Evolutionary conservation across 2,329 filamentous ascomycete genomes (phyloP), one percentile per base, ranked within the genome.

Genomic region (Ceratocystis cacaofunesta): DNA sequence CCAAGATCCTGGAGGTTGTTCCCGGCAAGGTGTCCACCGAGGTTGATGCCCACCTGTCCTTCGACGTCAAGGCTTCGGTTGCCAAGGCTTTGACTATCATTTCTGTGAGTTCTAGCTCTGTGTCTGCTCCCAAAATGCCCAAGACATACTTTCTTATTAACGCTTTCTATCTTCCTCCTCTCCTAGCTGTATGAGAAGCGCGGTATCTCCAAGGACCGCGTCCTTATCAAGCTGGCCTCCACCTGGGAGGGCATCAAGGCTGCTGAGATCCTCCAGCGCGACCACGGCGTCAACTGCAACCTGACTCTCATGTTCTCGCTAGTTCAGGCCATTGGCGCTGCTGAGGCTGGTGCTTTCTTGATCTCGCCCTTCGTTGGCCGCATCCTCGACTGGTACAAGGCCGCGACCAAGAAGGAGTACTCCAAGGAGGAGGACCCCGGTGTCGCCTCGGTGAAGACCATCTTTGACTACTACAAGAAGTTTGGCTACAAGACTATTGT

Each of bases 391-490:
- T 99, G 92, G 92, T 96, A 87, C 89, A 99, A 99, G 90, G 90
- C 90, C 68, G 81, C 86, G 72, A 89, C 86, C 77, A 95, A 95
- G 87, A 92, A 95, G 85, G 89, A 94, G 71, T 99, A 92, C 86
- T 74, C 82, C 76, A 84, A 90, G 77, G 80, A 89, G 78, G 89
- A 95, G 77, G 94, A 99, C 82, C 94, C 94, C 66, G 94, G 94
- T 82, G 94, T 99, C 78, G 84, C 90, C 81, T 92, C 88, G 70
- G 94, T 99, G 75, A 84, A 92, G 83, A 75, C 73, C 78, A 99
- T 99, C 82, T 99, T 88, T 86, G 94, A 99, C 85, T 99, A 99
- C 89, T 99, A 99, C 88, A 99, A 99, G 90, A 97, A 97, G 85
- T 90, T 81, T 78, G 90, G 89, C 77, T 96, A 99, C 87, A 96